Evolutionary conservation across 2,329 filamentous ascomycete genomes (phyloP).

Genomic region (Penicillium sp.): DNA sequence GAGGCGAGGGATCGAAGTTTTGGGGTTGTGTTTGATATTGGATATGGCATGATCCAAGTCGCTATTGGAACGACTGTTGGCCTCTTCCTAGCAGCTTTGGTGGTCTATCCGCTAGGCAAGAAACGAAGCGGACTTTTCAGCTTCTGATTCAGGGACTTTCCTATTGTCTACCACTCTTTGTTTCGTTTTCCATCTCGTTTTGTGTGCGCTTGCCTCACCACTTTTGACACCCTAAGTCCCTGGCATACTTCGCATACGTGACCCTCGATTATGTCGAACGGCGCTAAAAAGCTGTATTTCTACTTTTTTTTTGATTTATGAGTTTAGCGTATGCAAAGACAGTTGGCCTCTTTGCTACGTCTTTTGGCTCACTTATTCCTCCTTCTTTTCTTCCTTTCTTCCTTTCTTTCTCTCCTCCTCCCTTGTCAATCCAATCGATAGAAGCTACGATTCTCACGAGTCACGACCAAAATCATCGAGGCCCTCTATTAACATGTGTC

Average conservation of each 20-base stretch:
- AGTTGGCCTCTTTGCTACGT: background rate
- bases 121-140: conserved; percentile 48
- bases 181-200: conserved; percentile 2
- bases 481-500: conserved; percentile 3
- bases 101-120: conserved; percentile 50
- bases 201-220: background rate
- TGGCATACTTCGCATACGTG: conserved; percentile 8
- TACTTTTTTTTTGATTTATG: background rate
- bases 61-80: conserved; percentile 50
- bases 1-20: conserved; percentile 41
- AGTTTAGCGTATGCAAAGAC: background rate
- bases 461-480: conserved; percentile 23
- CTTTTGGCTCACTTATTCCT: background rate
- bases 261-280: background rate
- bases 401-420: too few relatives aligned
- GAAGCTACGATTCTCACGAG: conserved; percentile 27
- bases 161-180: background rate
- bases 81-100: conserved; percentile 47
- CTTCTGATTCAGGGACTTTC: conserved; percentile 29
- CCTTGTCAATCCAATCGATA: conserved; percentile 18
- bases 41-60: conserved; percentile 50
- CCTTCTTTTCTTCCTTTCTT: background rate
- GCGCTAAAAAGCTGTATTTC: background rate
- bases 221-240: background rate
- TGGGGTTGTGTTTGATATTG: conserved; percentile 44